Evolutionary conservation across 192 early-diverging fungal genomes (phyloP).

Genomic region (Podochytrium sp.): DNA sequence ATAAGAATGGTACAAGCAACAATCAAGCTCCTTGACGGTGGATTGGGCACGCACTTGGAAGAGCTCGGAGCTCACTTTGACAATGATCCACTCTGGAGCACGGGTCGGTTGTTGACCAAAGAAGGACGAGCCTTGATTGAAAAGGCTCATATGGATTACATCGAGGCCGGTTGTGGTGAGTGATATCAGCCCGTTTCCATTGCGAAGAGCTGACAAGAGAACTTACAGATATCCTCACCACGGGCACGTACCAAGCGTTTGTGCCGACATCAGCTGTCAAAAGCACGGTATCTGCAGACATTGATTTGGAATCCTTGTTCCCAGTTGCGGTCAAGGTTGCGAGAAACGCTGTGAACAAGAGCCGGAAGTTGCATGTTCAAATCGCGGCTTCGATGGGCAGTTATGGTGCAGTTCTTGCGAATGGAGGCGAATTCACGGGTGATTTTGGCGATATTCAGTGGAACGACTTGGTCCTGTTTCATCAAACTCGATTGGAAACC

Average conservation of each 20-base stretch:
- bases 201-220: neutral
- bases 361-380: neutral
- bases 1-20: too few relatives aligned
- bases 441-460: conserved; percentile 47
- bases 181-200: neutral
- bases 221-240: conserved; percentile 4
- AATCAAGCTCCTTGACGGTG: too few relatives aligned
- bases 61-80: neutral
- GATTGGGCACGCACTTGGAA: conserved; percentile 22
- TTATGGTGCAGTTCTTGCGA: conserved; percentile 65
- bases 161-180: neutral
- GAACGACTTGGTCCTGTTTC: conserved; percentile 57
- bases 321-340: neutral
- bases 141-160: conserved; percentile 10
- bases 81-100: conserved; percentile 15
- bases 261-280: conserved; percentile 15
- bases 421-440: conserved; percentile 71
- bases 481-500: conserved; percentile 48
- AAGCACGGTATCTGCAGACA: neutral
- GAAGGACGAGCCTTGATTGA: conserved; percentile 3
- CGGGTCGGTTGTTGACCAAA: neutral
- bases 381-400: conserved; percentile 67
- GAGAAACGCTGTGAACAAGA: neutral
- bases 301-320: conserved; percentile 10
- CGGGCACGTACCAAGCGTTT: conserved; percentile 21